Base-by-base conservation (phyloP, 495 filamentous ascomycete species). In the Podospora pseudoanserina region DNA sequence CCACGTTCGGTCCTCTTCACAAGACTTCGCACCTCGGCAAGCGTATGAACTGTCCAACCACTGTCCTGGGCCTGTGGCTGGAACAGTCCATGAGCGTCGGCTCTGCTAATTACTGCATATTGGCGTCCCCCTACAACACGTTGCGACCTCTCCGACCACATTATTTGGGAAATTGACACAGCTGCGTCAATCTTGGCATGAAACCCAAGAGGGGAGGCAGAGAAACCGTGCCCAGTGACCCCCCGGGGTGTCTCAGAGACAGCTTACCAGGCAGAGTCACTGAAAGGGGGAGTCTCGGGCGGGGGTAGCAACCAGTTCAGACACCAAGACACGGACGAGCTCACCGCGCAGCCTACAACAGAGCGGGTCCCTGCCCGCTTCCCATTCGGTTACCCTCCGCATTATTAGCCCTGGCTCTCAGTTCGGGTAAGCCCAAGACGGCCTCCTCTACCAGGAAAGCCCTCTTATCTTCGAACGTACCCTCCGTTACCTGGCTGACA, bases 81-180 rank as follows among this genome's bases (percentile, higher is more conserved):
- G 55, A 58, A 58, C 55, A 26, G 4, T 58, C 55, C 23, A 20
- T 58, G 55, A 7, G 39, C 55, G n/a, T 58, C 55, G 4, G n/a
- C n/a, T 58, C 55, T 58, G 19, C 55, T 26, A 19, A 58, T 58
- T 58, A 20, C 23, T 58, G 55, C 55, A 58, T 58, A 58, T 58
- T 58, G 55, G 55, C 55, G 55, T 58, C 23, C 5, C 55, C 5
- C 55, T 26, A 18, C 23, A 58, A 58, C 18, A 20, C 55, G 18
- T 58, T n/a, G 23, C 55, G 55, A 26, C 16, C 7, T 6, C 55
- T n/a, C 55, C 55, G 3, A 19, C 16, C 4, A 5, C 55, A 58
- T 49, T 49, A 5, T 49, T 49, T 49, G 39, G 39, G 39, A 18
- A 2, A 49, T 49, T 49, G 39, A 49, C 39, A 11, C 39, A 49